phyloP scores from a whole-genome alignment of 202 grass and related monocot genomes.

The Saccharum hybrid region DNA sequence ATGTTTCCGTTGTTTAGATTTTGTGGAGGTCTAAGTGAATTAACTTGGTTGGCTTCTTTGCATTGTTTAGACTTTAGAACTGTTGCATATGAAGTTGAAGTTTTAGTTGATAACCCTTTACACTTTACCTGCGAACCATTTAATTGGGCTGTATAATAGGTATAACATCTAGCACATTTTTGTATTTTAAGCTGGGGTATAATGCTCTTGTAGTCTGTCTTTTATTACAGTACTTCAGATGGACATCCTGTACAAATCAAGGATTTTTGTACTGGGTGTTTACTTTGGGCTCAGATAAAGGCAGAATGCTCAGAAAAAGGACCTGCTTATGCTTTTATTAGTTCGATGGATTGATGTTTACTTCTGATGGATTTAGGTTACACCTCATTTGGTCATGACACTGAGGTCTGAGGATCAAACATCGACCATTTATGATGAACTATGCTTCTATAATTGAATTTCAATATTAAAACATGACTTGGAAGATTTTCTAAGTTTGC shows the following conservation, averaged over 20 bases:
- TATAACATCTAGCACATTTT: neutral
- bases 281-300: neutral
- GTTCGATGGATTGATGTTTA: conserved; percentile 19
- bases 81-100: neutral
- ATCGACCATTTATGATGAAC: neutral
- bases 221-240: neutral
- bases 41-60: neutral
- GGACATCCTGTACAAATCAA: neutral
- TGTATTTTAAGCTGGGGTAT: conserved; percentile 8
- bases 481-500: neutral
- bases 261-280: neutral
- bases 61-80: neutral
- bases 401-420: neutral
- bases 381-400: neutral
- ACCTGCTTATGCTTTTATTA: neutral
- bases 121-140: neutral
- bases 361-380: conserved; percentile 15
- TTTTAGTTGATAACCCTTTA: neutral
- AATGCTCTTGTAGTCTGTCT: conserved; percentile 11
- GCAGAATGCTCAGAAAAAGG: too few species aligned
- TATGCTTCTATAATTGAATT: neutral
- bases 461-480: neutral
- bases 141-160: neutral
- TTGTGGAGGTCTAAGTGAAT: neutral
- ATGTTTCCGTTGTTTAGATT: neutral